These are phyloP conservation scores for Vitis rotundifolia DNA, from an alignment of 164 flowering plant genomes.

Conservation along the genomic window DNA sequence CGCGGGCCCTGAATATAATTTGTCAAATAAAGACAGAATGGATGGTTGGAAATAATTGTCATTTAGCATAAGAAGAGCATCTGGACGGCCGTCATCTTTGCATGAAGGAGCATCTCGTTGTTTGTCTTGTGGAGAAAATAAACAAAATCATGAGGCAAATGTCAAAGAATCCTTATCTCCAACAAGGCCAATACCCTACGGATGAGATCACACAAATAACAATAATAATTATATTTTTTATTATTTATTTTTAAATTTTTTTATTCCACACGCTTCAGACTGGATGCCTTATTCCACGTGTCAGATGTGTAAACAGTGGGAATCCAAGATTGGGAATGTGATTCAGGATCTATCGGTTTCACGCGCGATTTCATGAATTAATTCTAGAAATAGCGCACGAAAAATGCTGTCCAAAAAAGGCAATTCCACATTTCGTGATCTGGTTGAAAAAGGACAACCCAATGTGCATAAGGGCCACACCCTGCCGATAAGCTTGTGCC, in stretches of 20 bases:
- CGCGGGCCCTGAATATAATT: no score
- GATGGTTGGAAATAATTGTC: conserved; percentile 10
- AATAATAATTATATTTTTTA: no score
- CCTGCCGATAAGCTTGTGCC: no score
- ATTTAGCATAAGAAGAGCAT: not conserved
- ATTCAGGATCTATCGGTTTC: not conserved
- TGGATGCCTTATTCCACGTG: conserved; percentile 4
- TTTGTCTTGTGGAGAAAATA: not conserved
- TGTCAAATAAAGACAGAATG: not conserved
- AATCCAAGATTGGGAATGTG: conserved; percentile 3
- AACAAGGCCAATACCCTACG: not conserved
- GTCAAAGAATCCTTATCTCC: conserved; percentile 13
- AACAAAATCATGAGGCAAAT: not conserved
- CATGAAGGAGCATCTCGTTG: conserved; percentile 1
- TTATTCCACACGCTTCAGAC: not conserved
- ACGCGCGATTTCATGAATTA: no score
- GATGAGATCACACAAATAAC: no score
- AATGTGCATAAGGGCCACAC: no score
- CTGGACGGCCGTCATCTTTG: not conserved
- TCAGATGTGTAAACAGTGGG: not conserved
- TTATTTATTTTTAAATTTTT: no score
- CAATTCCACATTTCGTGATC: not conserved
- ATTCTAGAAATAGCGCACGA: no score
- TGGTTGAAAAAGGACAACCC: conserved; percentile 7
- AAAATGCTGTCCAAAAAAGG: not conserved